A percentile compares a stretch with the other conserved stretches of the same genome.
These are phyloP conservation scores for Stromatinia cepivora DNA, from an alignment of 2,329 filamentous ascomycete genomes.

Conservation along the genomic window DNA sequence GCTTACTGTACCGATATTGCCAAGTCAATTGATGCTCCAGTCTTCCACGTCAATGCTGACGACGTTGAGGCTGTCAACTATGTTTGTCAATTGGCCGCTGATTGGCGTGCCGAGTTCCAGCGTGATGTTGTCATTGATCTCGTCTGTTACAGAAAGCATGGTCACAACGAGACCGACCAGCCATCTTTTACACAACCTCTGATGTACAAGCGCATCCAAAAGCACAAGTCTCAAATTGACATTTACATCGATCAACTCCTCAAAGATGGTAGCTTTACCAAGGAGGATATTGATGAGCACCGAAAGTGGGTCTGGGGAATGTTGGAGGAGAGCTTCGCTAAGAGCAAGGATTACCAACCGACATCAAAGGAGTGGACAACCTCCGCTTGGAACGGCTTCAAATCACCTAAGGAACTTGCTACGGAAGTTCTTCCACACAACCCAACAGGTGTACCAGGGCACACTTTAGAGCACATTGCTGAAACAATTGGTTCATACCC, in stretches of 20 bases:
- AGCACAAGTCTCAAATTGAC: slow-evolving; percentile 81
- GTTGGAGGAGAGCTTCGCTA: slow-evolving; percentile 95
- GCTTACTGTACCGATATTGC: slow-evolving; percentile 99
- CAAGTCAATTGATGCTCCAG: slow-evolving; percentile 96
- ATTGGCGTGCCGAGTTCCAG: slow-evolving; percentile 99
- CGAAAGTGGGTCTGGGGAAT: slow-evolving; percentile 99
- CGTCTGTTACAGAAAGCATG: slow-evolving; percentile 98
- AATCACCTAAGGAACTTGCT: slow-evolving; percentile 95
- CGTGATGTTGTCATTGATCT: slow-evolving; percentile 97
- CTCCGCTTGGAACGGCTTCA: slow-evolving; percentile 99
- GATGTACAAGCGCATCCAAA: slow-evolving; percentile 97
- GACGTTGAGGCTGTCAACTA: slow-evolving; percentile 99
- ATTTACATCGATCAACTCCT: slow-evolving; percentile 91
- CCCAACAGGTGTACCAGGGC: slow-evolving; percentile 74
- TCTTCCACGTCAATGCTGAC: slow-evolving; percentile 99
- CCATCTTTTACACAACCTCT: slow-evolving; percentile 98
- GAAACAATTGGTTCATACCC: slow-evolving; percentile 75
- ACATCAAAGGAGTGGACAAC: slow-evolving; percentile 98
- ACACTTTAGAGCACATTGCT: slow-evolving; percentile 78
- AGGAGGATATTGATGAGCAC: slow-evolving; percentile 97
- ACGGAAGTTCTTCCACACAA: slow-evolving; percentile 91
- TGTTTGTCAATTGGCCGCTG: slow-evolving; percentile 92
- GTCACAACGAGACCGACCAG: slow-evolving; percentile 99
- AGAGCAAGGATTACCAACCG: slow-evolving; percentile 96
- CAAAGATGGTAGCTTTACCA: slow-evolving; percentile 90